phyloP scores from a whole-genome alignment of 805 yeast species.

The Ogataea allantospora region DNA sequence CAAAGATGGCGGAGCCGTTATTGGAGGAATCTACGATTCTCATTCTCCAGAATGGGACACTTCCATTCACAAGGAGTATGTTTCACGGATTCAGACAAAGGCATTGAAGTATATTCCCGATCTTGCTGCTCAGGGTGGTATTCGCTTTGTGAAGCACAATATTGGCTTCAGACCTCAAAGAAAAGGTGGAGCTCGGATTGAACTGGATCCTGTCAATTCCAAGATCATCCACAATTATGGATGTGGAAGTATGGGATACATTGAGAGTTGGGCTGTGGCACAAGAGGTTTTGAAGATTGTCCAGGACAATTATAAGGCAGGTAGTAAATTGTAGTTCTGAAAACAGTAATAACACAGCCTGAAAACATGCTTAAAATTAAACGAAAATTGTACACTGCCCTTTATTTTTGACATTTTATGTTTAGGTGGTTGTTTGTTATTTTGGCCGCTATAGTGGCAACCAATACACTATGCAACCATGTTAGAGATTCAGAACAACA shows the following conservation, averaged over 20 bases:
- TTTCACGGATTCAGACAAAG: constrained; percentile 41
- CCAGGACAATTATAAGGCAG: neutral
- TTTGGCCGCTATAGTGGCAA: constrained; percentile 2
- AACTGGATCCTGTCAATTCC: constrained; percentile 26
- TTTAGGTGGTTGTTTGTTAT: constrained; percentile 5
- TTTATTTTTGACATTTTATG: constrained; percentile 1
- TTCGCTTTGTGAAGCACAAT: constrained; percentile 50
- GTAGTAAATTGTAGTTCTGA: neutral
- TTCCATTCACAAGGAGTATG: constrained; percentile 47
- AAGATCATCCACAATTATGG: constrained; percentile 62
- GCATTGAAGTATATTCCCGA: constrained; percentile 54
- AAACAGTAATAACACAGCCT: constrained; percentile 1
- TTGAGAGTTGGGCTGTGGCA: constrained; percentile 63
- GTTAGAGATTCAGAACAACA: neutral
- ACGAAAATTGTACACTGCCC: too few species aligned
- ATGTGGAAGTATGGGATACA: constrained; percentile 69
- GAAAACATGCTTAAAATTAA: too few species aligned
- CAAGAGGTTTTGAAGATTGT: constrained; percentile 35
- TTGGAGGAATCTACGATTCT: constrained; percentile 50
- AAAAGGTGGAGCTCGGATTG: constrained; percentile 51
- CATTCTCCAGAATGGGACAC: constrained; percentile 24
- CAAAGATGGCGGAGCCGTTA: constrained; percentile 62
- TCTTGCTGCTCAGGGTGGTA: constrained; percentile 33
- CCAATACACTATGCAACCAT: neutral
- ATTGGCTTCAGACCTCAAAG: constrained; percentile 73